Percentiles rank a stretch among this genome's conserved stretches.
These are phyloP conservation scores for Colletotrichum agaves DNA, from an alignment of 2,329 filamentous ascomycete species.

Conservation along the genomic window DNA sequence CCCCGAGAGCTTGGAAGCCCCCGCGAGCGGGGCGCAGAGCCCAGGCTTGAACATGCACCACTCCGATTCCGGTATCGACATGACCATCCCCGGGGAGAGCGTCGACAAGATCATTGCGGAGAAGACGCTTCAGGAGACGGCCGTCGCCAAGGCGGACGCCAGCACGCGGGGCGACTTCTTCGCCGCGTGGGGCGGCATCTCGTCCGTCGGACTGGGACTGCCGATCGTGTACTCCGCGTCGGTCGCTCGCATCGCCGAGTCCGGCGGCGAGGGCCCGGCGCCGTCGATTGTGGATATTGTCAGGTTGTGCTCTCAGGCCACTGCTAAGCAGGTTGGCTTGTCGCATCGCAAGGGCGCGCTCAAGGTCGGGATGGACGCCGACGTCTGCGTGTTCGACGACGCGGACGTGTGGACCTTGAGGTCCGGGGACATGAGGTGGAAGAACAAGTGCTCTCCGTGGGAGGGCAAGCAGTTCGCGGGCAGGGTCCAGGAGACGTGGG, in stretches of 20 bases:
- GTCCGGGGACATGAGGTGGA: constrained; percentile 87
- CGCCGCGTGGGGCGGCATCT: constrained; percentile 95
- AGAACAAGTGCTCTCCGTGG: constrained; percentile 92
- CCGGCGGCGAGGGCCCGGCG: constrained; percentile 52
- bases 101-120: constrained; percentile 40
- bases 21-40: neutral
- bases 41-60: constrained; percentile 52
- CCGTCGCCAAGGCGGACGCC: constrained; percentile 49
- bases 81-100: constrained; percentile 49
- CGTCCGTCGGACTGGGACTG: constrained; percentile 89
- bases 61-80: constrained; percentile 64
- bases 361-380: constrained; percentile 84
- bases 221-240: constrained; percentile 89
- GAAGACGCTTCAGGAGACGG: constrained; percentile 44
- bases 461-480: constrained; percentile 83
- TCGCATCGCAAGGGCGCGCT: constrained; percentile 84
- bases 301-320: constrained; percentile 85
- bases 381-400: constrained; percentile 93
- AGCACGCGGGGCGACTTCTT: constrained; percentile 83
- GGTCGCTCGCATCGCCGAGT: constrained; percentile 65
- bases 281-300: constrained; percentile 81
- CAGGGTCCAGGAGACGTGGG: constrained; percentile 85
- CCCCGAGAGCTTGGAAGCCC: constrained; percentile 68
- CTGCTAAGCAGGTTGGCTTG: constrained; percentile 88
- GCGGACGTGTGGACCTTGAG: constrained; percentile 79